Percentiles rank a stretch among this genome's conserved stretches.
phyloP scores from a whole-genome alignment of 495 filamentous ascomycete species.

The Penicillium argentinense region DNA sequence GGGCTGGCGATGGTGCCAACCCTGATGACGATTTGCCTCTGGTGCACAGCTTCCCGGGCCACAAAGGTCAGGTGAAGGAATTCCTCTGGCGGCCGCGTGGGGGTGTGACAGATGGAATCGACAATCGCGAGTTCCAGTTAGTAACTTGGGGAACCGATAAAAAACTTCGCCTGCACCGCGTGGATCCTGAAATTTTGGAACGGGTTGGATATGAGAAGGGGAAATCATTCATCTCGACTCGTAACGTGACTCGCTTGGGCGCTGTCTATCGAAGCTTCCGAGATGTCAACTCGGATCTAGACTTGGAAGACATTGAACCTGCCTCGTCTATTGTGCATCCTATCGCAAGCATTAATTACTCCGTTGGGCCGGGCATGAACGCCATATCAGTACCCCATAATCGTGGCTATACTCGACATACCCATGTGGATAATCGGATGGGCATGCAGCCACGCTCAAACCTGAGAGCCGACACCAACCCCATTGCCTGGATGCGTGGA shows the following conservation, averaged over 20 bases:
- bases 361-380: constrained; percentile 46
- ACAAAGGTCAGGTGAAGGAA: constrained; percentile 86
- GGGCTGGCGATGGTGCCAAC: constrained; percentile 44
- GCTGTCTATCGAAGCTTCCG: constrained; percentile 86
- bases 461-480: constrained; percentile 60
- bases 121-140: constrained; percentile 88
- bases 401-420: constrained; percentile 42
- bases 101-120: constrained; percentile 64
- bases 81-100: constrained; percentile 90
- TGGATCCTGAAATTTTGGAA: constrained; percentile 62
- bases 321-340: constrained; percentile 29
- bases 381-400: constrained; percentile 48
- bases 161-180: constrained; percentile 74
- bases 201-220: constrained; percentile 78
- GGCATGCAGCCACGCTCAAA: constrained; percentile 65
- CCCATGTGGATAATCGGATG: constrained; percentile 50
- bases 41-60: constrained; percentile 74
- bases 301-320: constrained; percentile 35
- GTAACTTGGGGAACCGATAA: constrained; percentile 92
- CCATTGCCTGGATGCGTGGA: constrained; percentile 91
- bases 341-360: constrained; percentile 19
- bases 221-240: constrained; percentile 58
- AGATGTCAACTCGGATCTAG: constrained; percentile 46
- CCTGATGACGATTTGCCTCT: constrained; percentile 51
- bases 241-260: constrained; percentile 76